A percentile compares a stretch with the other conserved stretches of the same genome.
These are phyloP conservation scores for Waltiozyma sp. DNA, from an alignment of 1,139 yeast species.

Conservation along the genomic window DNA sequence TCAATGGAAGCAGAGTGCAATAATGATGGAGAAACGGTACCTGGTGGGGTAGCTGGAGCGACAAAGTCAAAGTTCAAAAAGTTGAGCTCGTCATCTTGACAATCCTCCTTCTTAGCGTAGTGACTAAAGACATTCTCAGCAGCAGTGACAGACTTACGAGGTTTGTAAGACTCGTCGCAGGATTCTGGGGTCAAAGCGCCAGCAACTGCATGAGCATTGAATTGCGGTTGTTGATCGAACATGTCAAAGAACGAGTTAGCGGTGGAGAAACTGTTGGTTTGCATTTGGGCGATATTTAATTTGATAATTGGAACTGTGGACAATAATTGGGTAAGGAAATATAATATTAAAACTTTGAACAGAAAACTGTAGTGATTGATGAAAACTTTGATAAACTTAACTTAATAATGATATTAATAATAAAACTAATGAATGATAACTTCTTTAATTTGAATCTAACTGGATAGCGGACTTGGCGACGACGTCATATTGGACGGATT, in stretches of 20 bases:
- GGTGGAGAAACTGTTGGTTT: conserved; percentile 6
- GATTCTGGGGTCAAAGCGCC: conserved; percentile 2
- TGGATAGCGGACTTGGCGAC: conserved; percentile 3
- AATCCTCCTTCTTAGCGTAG: conserved; percentile 19
- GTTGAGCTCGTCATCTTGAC: conserved; percentile 12
- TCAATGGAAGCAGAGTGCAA: conserved; percentile 51
- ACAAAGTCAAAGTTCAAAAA: conserved; percentile 12
- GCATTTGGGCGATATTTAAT: conserved; percentile 6
- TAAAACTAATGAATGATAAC: conserved; percentile 1
- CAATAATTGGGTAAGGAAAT: neutral
- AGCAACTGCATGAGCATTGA: conserved; percentile 4
- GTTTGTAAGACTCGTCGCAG: conserved; percentile 9
- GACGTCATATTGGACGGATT: conserved; percentile 19
- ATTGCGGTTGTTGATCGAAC: conserved; percentile 13
- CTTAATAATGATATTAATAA: conserved; percentile 2
- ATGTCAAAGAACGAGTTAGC: conserved; percentile 16
- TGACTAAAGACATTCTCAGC: conserved; percentile 30
- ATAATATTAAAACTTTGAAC: neutral
- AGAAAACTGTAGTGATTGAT: neutral
- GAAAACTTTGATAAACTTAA: neutral
- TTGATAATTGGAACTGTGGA: conserved; percentile 1
- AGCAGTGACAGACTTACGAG: conserved; percentile 25
- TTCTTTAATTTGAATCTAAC: conserved; percentile 1
- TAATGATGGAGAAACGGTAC: conserved; percentile 33
- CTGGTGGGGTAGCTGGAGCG: conserved; percentile 17